Evolutionary conservation across 129 eudicot species (phyloP).

Genomic region (Cynara cardunculus): DNA sequence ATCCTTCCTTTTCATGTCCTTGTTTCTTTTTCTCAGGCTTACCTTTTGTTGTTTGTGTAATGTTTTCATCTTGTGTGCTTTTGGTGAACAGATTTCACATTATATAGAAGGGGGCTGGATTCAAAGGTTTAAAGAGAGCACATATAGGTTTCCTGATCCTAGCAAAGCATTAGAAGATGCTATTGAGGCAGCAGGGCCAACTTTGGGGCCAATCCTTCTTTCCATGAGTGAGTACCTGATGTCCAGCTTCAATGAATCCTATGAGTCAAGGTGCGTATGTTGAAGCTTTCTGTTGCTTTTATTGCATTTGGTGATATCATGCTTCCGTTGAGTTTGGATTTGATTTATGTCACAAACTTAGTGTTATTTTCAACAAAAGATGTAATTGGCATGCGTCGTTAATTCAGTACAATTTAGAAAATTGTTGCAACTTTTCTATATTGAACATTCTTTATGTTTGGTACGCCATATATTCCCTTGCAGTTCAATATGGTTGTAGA

Average conservation of each 20-base stretch:
- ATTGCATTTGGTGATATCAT: background rate
- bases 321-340: constrained; percentile 1
- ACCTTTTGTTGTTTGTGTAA: background rate
- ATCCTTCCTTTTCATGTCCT: background rate
- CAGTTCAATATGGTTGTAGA: background rate
- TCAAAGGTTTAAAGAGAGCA: constrained; percentile 53
- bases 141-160: constrained; percentile 78
- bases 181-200: constrained; percentile 84
- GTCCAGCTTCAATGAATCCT: constrained; percentile 92
- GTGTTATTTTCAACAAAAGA: background rate
- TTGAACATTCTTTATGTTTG: background rate
- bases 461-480: background rate
- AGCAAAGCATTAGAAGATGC: constrained; percentile 73
- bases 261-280: constrained; percentile 77
- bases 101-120: constrained; percentile 89
- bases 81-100: constrained; percentile 51
- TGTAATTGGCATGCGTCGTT: background rate
- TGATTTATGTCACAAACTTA: background rate
- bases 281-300: constrained; percentile 1
- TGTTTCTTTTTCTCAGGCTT: background rate
- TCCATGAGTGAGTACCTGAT: constrained; percentile 96
- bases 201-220: constrained; percentile 78
- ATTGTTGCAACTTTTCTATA: background rate
- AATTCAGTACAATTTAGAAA: background rate
- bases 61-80: constrained; percentile 15